phyloP scores from a whole-genome alignment of 177 flowering plant genomes.

The Tripterygium wilfordii region DNA sequence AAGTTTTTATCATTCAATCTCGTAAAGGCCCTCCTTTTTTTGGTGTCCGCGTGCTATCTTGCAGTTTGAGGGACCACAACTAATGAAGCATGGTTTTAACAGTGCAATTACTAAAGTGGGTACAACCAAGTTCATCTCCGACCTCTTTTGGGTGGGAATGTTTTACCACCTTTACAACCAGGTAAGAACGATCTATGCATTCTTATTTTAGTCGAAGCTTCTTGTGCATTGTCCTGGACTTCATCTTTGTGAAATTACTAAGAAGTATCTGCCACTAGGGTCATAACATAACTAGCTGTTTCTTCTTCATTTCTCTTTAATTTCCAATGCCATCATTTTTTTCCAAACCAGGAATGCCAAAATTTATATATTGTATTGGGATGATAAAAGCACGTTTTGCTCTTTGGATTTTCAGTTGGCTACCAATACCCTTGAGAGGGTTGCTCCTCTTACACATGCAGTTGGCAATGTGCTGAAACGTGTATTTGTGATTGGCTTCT shows the following conservation, averaged over 20 bases:
- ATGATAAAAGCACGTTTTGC: constrained; percentile 27
- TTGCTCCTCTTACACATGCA: constrained; percentile 95
- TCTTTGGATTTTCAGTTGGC: constrained; percentile 54
- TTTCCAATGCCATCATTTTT: no score
- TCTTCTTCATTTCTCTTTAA: no score
- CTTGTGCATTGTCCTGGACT: no score
- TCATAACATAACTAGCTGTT: no score
- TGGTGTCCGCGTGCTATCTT: constrained; percentile 1
- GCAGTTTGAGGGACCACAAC: constrained; percentile 83
- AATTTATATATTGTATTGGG: constrained; percentile 89
- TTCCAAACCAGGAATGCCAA: no score
- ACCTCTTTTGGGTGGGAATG: constrained; percentile 97
- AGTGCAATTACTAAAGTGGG: constrained; percentile 94
- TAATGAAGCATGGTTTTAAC: constrained; percentile 61
- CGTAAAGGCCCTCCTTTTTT: neutral
- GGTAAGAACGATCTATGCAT: no score
- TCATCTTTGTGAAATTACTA: no score
- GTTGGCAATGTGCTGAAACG: constrained; percentile 96
- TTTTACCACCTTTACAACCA: constrained; percentile 96
- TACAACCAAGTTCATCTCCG: constrained; percentile 65
- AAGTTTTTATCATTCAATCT: neutral
- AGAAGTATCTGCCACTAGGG: no score
- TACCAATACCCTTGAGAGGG: constrained; percentile 92
- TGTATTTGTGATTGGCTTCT: constrained; percentile 93
- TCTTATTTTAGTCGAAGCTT: no score